Evolutionary conservation across 352 stramenopile species (phyloP).

Genomic region (Pythium brachiatum): DNA sequence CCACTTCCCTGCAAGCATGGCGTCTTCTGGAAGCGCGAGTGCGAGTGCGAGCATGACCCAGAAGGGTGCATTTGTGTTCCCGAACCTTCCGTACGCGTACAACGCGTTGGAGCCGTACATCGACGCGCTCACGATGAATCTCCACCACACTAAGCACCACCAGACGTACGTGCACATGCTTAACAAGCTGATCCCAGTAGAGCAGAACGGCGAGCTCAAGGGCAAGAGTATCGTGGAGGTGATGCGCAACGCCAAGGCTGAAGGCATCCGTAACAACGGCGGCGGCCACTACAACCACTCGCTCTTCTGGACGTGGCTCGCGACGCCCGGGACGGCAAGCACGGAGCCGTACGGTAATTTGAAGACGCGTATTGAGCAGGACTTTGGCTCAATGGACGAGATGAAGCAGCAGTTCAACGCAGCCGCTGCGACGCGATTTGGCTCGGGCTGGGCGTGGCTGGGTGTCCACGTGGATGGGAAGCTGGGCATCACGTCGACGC

Average conservation of each 20-base stretch:
- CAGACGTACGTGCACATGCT: conserved; percentile 38
- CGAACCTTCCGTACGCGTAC: conserved; percentile 49
- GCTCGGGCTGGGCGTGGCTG: conserved; percentile 63
- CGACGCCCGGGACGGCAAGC: conserved; percentile 37
- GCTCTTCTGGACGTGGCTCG: conserved; percentile 81
- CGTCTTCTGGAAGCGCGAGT: conserved; percentile 6
- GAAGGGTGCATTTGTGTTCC: conserved; percentile 32
- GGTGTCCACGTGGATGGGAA: conserved; percentile 45
- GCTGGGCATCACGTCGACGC: conserved; percentile 84
- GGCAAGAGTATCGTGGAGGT: conserved; percentile 34
- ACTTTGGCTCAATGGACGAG: conserved; percentile 70
- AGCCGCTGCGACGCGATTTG: conserved; percentile 52
- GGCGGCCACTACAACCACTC: conserved; percentile 43
- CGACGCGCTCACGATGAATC: conserved; percentile 48
- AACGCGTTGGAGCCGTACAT: conserved; percentile 54
- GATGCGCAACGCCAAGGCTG: conserved; percentile 32
- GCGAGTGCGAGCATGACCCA: conserved; percentile 16
- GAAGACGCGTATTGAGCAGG: conserved; percentile 41
- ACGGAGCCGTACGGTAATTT: conserved; percentile 40
- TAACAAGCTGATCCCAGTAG: conserved; percentile 43
- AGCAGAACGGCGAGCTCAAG: conserved; percentile 34
- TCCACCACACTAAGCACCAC: conserved; percentile 67
- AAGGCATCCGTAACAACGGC: conserved; percentile 39
- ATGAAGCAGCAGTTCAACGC: conserved; percentile 64
- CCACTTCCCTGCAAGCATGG: conserved; percentile 2